Evolutionary conservation across 352 stramenopile genomes (phyloP).

Genomic region (Phytophthora foliorum): DNA sequence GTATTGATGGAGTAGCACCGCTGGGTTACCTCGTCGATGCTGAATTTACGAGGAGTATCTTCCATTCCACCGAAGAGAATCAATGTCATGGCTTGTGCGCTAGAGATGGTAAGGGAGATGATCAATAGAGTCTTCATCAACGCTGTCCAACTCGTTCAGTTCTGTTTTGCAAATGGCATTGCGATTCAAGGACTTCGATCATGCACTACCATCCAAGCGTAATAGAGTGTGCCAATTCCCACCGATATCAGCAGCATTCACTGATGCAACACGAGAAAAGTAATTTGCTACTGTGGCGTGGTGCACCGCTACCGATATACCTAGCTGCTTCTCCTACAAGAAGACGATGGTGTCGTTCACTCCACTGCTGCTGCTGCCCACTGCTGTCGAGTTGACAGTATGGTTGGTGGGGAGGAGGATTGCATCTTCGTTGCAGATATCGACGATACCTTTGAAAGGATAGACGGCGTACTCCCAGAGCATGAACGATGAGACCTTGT

Average conservation of each 20-base stretch:
- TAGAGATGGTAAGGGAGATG: background rate
- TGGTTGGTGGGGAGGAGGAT: conserved; percentile 1
- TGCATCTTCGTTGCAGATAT: conserved; percentile 28
- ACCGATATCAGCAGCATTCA: background rate
- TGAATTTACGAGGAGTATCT: background rate
- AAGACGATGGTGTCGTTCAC: background rate
- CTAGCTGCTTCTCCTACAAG: background rate
- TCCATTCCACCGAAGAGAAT: conserved; percentile 2
- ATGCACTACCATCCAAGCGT: background rate
- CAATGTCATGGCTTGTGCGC: conserved; percentile 9
- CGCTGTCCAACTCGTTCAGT: background rate
- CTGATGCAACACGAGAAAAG: no score
- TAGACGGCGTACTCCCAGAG: conserved; percentile 29
- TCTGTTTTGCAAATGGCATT: background rate
- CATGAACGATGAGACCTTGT: conserved; percentile 48
- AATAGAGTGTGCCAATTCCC: background rate
- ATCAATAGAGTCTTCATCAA: background rate
- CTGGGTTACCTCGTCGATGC: conserved; percentile 3
- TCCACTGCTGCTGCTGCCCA: background rate
- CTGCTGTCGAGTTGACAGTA: background rate
- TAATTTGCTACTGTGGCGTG: no score
- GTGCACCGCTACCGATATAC: no score
- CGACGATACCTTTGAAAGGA: conserved; percentile 19
- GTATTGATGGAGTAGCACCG: conserved; percentile 14
- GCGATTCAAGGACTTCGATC: background rate